phyloP scores from a whole-genome alignment of 495 filamentous ascomycete genomes.

The Oleoguttula mirabilis region DNA sequence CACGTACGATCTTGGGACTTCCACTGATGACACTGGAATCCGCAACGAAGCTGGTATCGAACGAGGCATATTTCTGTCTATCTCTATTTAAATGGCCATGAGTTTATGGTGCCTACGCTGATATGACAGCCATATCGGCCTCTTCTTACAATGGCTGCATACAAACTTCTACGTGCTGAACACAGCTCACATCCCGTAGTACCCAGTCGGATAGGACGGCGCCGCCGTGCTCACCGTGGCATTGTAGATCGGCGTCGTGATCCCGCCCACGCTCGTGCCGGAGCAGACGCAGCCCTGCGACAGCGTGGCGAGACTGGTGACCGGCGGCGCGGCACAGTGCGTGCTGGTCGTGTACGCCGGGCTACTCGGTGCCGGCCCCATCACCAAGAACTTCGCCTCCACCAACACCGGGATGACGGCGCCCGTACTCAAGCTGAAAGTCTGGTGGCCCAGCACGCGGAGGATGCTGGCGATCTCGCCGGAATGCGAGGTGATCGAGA shows the following conservation, averaged over 20 bases:
- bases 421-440: conserved; percentile 51
- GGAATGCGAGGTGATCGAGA: conserved; percentile 58
- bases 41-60: too few relatives aligned
- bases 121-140: too few relatives aligned
- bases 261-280: conserved; percentile 1
- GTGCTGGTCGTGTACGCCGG: conserved; percentile 34
- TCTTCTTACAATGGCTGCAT: too few relatives aligned
- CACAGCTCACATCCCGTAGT: too few relatives aligned
- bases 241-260: conserved; percentile 6
- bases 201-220: too few relatives aligned
- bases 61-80: too few relatives aligned
- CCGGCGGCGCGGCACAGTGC: conserved; percentile 41
- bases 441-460: conserved; percentile 46
- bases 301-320: conserved; percentile 25
- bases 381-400: conserved; percentile 36
- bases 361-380: conserved; percentile 24
- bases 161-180: too few relatives aligned
- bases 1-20: too few relatives aligned
- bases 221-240: too few relatives aligned
- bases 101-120: too few relatives aligned
- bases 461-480: conserved; percentile 51
- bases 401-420: conserved; percentile 61
- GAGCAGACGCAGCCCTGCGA: conserved; percentile 12
- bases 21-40: too few relatives aligned
- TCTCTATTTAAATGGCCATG: too few relatives aligned